Evolutionary conservation across 768 basidiomycete species (phyloP).

Genomic region (Agaricus bisporus): DNA sequence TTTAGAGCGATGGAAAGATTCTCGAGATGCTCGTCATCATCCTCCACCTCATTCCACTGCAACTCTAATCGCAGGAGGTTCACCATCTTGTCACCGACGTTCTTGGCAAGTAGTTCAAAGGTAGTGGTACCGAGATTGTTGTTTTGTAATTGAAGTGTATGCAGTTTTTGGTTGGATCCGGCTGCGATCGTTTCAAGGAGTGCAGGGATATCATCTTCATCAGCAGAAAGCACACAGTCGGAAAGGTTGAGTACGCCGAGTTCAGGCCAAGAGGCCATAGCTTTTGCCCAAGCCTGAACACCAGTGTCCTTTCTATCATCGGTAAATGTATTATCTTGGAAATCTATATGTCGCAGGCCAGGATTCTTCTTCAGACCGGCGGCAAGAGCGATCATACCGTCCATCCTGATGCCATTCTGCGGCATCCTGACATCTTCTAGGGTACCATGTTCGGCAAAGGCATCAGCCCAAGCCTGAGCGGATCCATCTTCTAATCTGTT

Average conservation of each 20-base stretch:
- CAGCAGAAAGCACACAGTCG: constrained; percentile 78
- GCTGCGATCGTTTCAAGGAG: constrained; percentile 53
- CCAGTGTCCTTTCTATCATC: constrained; percentile 47
- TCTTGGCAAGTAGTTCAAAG: constrained; percentile 60
- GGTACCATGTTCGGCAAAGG: constrained; percentile 79
- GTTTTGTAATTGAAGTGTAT: constrained; percentile 81
- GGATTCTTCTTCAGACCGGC: constrained; percentile 64
- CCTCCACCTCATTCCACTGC: constrained; percentile 87
- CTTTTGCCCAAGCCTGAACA: constrained; percentile 53
- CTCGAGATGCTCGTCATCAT: constrained; percentile 60
- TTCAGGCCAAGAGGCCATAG: constrained; percentile 62
- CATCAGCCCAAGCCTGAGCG: constrained; percentile 77
- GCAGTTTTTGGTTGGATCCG: constrained; percentile 71
- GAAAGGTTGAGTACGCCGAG: constrained; percentile 83
- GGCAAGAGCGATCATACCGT: constrained; percentile 78
- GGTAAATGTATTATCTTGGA: constrained; percentile 88
- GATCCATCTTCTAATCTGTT: constrained; percentile 94
- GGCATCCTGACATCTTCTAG: constrained; percentile 87
- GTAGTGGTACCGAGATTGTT: constrained; percentile 78
- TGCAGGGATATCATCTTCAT: constrained; percentile 68
- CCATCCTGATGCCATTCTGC: constrained; percentile 97
- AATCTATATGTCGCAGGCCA: constrained; percentile 69
- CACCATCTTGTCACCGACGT: constrained; percentile 53
- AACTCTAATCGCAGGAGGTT: constrained; percentile 68
- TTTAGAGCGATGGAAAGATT: constrained; percentile 49